Base-by-base conservation (phyloP, 345 rosid genomes). In the Durio zibethinus region DNA sequence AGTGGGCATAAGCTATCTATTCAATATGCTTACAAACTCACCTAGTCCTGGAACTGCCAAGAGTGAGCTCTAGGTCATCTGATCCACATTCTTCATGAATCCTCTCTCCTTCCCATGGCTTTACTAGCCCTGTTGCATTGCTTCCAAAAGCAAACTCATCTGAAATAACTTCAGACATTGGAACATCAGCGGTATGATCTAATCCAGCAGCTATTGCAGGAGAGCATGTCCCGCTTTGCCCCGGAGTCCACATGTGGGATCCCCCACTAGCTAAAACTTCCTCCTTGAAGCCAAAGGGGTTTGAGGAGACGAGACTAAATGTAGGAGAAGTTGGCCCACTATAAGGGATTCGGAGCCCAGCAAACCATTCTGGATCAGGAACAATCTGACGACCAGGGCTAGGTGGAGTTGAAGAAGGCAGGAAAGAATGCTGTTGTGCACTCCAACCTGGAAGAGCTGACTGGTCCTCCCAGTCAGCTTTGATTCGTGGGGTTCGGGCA, bases 41-140 rank as follows among this genome's bases (percentile, higher is more conserved):
- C 93, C 93, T 90, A 54, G 92, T 88, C 63, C 83, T 93, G 63
- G 98, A 87, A 85, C 86, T 89, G 74, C 99, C 99, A 75, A 97
- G 99, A 48, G 99, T 97, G 73, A 97, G 99, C 81, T 92, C 98
- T 6, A 97, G 89, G 86, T 97, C 99, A 87, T 97, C 98, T 4
- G 97, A 88, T 74, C 92, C 91, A 82, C 92, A 88, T 82, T 89
- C 99, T 61, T 96, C 99, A 3, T 94, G 98, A 66, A 96, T 92
- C 80, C 94, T 89, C 87, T 97, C 99, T 64, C 99, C 99, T 90
- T 94, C 97, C 98, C 99, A 97, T 12, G 99, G 92, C 82, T 97
- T 97, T 76, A 97, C 97, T 61, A 92, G 77, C 31, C 97, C 98
- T 2, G 82, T 81, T 73, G 84, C 72, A 72, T 86, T 84, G 80